These are phyloP conservation scores for Dalbergia cochinchinensis DNA, from an alignment of 306 rosid species.

Conservation along the genomic window DNA sequence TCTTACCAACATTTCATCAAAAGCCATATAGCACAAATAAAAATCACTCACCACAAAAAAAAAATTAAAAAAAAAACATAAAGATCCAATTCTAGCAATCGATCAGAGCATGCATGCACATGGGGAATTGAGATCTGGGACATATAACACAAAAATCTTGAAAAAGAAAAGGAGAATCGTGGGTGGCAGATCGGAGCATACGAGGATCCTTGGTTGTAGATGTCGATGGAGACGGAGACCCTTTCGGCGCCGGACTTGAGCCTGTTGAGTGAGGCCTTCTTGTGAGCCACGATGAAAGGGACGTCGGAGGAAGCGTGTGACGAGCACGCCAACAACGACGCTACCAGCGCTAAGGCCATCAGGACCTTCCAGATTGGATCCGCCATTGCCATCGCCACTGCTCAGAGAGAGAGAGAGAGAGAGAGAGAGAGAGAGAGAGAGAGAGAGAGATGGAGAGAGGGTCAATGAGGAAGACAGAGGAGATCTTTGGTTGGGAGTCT, in stretches of 20 bases:
- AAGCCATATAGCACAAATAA: not conserved
- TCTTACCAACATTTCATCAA: not conserved
- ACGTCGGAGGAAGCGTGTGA: constrained; percentile 75
- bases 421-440: constrained; percentile 12
- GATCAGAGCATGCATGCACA: constrained; percentile 53
- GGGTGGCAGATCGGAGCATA: constrained; percentile 50
- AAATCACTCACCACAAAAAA: not conserved
- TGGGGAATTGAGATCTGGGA: constrained; percentile 56
- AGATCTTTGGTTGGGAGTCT: constrained; percentile 26
- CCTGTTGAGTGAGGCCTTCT: constrained; percentile 92
- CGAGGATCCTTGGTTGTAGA: constrained; percentile 97
- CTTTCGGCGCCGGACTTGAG: constrained; percentile 93
- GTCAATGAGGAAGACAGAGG: constrained; percentile 30
- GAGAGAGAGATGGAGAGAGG: constrained; percentile 26
- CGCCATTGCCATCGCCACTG: constrained; percentile 66
- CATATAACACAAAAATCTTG: not conserved
- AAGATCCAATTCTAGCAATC: not conserved
- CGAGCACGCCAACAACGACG: constrained; percentile 54
- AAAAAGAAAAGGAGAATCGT: constrained; percentile 22
- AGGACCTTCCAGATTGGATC: constrained; percentile 53
- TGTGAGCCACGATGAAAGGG: constrained; percentile 92
- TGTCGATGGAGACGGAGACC: constrained; percentile 86
- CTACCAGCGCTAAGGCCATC: constrained; percentile 47
- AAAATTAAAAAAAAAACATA: constrained; percentile 3
- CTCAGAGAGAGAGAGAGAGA: not conserved